A percentile compares a stretch with the other conserved stretches of the same genome.
These are phyloP conservation scores for Podila horticola DNA, from an alignment of 192 early-diverging fungal genomes.

Conservation along the genomic window DNA sequence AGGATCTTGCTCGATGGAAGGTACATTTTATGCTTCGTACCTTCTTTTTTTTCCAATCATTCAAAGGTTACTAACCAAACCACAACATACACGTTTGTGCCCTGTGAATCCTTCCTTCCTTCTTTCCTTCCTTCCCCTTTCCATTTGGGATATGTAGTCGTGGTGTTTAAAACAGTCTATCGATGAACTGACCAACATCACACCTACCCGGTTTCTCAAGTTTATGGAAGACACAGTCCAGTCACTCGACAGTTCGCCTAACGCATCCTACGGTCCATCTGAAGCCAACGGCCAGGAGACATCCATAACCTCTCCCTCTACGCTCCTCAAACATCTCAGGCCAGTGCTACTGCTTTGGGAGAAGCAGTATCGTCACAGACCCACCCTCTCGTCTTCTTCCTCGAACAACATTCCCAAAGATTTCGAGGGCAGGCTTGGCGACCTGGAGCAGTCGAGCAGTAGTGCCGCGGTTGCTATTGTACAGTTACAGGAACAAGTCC, in stretches of 20 bases:
- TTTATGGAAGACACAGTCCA: not conserved
- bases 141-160: not conserved
- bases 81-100: not conserved
- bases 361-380: conserved; percentile 2
- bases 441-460: conserved; percentile 14
- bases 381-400: not conserved
- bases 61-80: no score
- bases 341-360: conserved; percentile 34
- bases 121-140: not conserved
- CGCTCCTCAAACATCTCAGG: conserved; percentile 3
- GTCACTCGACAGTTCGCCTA: no score
- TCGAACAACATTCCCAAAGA: not conserved
- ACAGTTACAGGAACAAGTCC: conserved; percentile 30
- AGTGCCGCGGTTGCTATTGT: conserved; percentile 13
- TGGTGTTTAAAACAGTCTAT: not conserved
- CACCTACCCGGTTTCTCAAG: not conserved
- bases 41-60: no score
- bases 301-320: not conserved
- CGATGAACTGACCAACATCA: not conserved
- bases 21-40: no score
- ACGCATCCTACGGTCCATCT: not conserved
- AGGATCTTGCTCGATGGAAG: no score
- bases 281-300: not conserved
- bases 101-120: not conserved
- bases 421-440: conserved; percentile 5